phyloP scores from a whole-genome alignment of 345 rosid species.

The Gynandropsis gynandra region DNA sequence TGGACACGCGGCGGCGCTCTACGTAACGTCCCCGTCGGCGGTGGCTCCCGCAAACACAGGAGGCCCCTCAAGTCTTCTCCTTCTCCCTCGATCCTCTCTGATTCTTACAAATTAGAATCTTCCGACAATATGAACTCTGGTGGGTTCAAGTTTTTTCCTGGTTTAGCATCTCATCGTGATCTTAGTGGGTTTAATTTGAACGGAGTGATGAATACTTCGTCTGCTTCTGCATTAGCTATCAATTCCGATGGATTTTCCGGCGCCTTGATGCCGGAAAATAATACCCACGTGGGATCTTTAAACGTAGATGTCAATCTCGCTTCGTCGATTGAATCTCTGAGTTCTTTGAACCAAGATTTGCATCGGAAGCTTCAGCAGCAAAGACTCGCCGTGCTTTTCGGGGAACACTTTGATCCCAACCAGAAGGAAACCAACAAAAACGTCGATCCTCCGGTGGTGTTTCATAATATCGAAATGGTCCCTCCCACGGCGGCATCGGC shows the following conservation, averaged over 20 bases:
- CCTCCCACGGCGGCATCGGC: constrained; percentile 15
- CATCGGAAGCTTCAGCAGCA: constrained; percentile 95
- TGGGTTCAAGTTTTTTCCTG: constrained; percentile 51
- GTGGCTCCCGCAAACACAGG: constrained; percentile 58
- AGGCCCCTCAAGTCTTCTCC: constrained; percentile 37
- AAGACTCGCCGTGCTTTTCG: constrained; percentile 57
- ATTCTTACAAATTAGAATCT: constrained; percentile 17
- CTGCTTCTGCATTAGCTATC: constrained; percentile 31
- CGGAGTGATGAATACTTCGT: constrained; percentile 28
- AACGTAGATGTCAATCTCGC: constrained; percentile 51
- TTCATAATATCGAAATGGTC: constrained; percentile 47
- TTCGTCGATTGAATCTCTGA: constrained; percentile 77
- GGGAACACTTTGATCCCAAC: constrained; percentile 26
- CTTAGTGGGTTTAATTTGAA: constrained; percentile 46
- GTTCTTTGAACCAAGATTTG: constrained; percentile 85
- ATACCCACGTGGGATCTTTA: constrained; percentile 38
- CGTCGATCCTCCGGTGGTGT: constrained; percentile 48
- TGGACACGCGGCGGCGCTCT: constrained; percentile 86
- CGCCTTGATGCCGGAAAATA: constrained; percentile 39
- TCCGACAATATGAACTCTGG: constrained; percentile 27
- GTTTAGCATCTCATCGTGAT: constrained; percentile 59
- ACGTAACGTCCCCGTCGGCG: constrained; percentile 82
- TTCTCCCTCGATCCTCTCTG: constrained; percentile 29
- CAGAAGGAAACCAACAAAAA: constrained; percentile 26
- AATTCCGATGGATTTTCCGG: constrained; percentile 39